Base-by-base conservation (phyloP, 768 basidiomycete genomes). In the Cubamyces lactineus region DNA sequence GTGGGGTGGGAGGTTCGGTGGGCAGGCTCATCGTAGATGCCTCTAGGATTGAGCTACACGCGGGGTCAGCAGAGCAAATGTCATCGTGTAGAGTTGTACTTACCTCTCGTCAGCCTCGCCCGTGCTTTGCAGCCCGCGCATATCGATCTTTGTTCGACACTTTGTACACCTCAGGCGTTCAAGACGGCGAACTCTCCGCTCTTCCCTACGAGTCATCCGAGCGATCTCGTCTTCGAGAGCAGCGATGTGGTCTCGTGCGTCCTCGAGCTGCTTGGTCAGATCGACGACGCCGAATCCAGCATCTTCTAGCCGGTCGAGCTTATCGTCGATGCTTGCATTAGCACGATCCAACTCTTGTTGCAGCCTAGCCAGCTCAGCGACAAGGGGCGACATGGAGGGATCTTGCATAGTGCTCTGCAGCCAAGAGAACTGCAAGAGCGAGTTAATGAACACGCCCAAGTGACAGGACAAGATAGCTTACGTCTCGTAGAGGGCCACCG, bases 281-380 rank as follows among this genome's bases (percentile, higher is more conserved):
- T 83, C 85, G 47, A 94, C 84, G 43, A 87, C 87, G 28, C 85
- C 91, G 15, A 88, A 73, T 5, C 92, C 92, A 0, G 88, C 87
- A 59, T 93, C 87, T 69, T 92, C 90, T 2, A 96, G 85, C 53
- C 88, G 86, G 70, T 93, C 92, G 16, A 96, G 80, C 72, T 95
- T 94, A 69, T 93, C 88, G 67, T 96, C 94, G 56, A 96, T 91
- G 67, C 84, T 89, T 39, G 89, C 86, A 70, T 96, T 94, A 11
- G 92, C 93, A 2, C 71, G 80, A 64, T 89, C 88, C 26, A 95
- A 86, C 66, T 94, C 88, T 17, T 78, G 78, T 67, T 94, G 88
- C 40, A 95, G 77, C 23, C 88, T 83, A 53, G 78, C 80, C 52
- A 94, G 90, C 72, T 94, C 89, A 1, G 80, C 75, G n/a, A 92